phyloP scores from a whole-genome alignment of 352 stramenopile genomes.

The Aphanomyces invadans region DNA sequence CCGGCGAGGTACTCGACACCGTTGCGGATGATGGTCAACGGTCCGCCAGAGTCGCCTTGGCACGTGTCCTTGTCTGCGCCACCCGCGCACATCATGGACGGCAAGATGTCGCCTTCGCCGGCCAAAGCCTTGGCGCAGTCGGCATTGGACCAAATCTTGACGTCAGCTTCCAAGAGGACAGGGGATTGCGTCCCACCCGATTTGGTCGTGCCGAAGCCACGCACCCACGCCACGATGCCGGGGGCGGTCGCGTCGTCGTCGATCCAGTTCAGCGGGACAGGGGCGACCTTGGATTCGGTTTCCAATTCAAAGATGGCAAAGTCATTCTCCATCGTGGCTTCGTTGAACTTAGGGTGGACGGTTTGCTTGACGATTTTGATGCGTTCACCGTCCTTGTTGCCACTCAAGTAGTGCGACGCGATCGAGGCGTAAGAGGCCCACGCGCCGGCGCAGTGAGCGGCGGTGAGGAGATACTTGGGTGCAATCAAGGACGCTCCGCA shows the following conservation, averaged over 20 bases:
- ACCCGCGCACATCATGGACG: conserved; percentile 52
- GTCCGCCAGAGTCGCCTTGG: conserved; percentile 31
- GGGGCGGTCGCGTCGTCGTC: conserved; percentile 41
- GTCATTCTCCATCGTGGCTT: conserved; percentile 39
- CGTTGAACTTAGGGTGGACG: conserved; percentile 41
- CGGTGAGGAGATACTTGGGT: conserved; percentile 51
- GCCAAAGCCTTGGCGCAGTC: conserved; percentile 31
- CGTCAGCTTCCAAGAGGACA: conserved; percentile 36
- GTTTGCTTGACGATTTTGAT: conserved; percentile 43
- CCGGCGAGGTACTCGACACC: conserved; percentile 25
- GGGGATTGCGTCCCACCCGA: conserved; percentile 27
- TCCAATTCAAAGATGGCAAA: conserved; percentile 51
- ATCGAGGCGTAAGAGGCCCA: conserved; percentile 37
- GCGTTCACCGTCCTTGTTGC: conserved; percentile 38
- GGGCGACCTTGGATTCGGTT: conserved; percentile 31
- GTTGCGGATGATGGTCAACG: conserved; percentile 21
- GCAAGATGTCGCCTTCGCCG: conserved; percentile 26
- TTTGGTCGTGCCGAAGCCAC: conserved; percentile 26
- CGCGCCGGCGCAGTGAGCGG: conserved; percentile 40
- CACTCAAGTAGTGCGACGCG: conserved; percentile 43
- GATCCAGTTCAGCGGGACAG: conserved; percentile 31
- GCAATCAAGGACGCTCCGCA: conserved; percentile 61
- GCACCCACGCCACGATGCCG: conserved; percentile 36
- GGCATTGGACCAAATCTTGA: conserved; percentile 39
- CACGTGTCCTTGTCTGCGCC: conserved; percentile 25